A percentile compares a stretch with the other conserved stretches of the same genome.
phyloP scores from a whole-genome alignment of 345 rosid genomes.

The Salix viminalis region DNA sequence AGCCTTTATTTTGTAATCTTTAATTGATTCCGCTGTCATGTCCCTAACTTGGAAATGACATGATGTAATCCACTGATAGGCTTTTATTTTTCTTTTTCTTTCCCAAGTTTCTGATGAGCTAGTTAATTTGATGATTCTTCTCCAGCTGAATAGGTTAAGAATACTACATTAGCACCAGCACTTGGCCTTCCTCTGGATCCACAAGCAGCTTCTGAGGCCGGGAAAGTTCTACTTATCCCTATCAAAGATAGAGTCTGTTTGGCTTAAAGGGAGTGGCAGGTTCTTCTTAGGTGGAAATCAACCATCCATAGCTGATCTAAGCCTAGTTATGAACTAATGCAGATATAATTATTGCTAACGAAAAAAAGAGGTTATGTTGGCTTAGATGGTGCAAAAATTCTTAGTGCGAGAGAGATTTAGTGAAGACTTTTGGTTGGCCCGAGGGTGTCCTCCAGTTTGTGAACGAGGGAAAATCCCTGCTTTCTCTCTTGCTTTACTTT shows the following conservation, averaged over 20 bases:
- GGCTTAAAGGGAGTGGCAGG: conserved; percentile 70
- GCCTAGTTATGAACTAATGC: conserved; percentile 84
- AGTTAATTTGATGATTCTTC: conserved; percentile 13
- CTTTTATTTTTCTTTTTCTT: neutral
- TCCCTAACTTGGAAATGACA: neutral
- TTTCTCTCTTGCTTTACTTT: neutral
- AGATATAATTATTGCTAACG: conserved; percentile 2
- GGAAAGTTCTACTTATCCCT: conserved; percentile 53
- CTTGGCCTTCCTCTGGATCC: conserved; percentile 52
- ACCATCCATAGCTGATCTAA: conserved; percentile 81
- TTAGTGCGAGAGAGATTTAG: neutral
- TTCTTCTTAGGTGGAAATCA: conserved; percentile 71
- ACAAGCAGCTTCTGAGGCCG: conserved; percentile 61
- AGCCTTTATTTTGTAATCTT: neutral
- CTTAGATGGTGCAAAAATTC: neutral
- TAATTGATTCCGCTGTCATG: neutral
- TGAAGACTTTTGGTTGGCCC: neutral
- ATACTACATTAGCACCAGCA: conserved; percentile 46
- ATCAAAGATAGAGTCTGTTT: conserved; percentile 54
- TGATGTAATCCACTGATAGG: no score
- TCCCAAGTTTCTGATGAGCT: neutral
- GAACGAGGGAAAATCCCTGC: neutral
- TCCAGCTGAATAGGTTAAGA: conserved; percentile 48
- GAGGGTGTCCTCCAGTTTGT: neutral
- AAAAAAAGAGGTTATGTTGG: neutral